Conservation (phyloP, 495 filamentous ascomycete genomes). For the Parmelia sp. region DNA sequence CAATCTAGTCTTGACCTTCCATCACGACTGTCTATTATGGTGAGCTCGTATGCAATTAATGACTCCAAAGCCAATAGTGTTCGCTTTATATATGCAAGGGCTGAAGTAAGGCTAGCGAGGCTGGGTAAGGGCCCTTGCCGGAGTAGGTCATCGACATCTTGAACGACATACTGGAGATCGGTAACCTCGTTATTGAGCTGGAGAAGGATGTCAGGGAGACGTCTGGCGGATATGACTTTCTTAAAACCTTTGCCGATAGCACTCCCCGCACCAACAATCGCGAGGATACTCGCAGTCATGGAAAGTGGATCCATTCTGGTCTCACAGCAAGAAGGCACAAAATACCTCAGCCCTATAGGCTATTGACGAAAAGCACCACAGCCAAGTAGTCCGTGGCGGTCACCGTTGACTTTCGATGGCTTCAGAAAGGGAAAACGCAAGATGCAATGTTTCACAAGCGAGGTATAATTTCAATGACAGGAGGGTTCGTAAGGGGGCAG, state of each 20-base stretch:
- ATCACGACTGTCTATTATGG: not conserved
- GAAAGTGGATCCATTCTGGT: constrained; percentile 20
- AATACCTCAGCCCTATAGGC: no score
- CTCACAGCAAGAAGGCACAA: no score
- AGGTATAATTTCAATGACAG: no score
- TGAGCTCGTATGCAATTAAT: constrained; percentile 17
- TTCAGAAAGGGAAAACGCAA: no score
- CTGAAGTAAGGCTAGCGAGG: not conserved
- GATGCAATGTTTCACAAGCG: no score
- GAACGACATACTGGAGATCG: constrained; percentile 10
- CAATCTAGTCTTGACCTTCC: constrained; percentile 7
- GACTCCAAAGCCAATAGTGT: constrained; percentile 10
- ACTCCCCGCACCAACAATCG: constrained; percentile 9
- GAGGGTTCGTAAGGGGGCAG: no score
- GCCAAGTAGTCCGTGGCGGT: no score
- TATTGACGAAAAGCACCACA: no score
- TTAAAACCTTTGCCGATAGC: constrained; percentile 10
- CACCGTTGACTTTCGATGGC: no score
- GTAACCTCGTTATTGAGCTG: constrained; percentile 16
- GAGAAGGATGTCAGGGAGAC: constrained; percentile 8
- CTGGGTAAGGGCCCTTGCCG: not conserved
- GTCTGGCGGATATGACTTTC: not conserved
- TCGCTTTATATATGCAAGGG: constrained; percentile 2
- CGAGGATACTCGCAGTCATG: constrained; percentile 12
- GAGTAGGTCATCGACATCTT: constrained; percentile 5